These are phyloP conservation scores for Diaporthe sp. DNA, from an alignment of 2,329 filamentous ascomycete species.

Conservation along the genomic window DNA sequence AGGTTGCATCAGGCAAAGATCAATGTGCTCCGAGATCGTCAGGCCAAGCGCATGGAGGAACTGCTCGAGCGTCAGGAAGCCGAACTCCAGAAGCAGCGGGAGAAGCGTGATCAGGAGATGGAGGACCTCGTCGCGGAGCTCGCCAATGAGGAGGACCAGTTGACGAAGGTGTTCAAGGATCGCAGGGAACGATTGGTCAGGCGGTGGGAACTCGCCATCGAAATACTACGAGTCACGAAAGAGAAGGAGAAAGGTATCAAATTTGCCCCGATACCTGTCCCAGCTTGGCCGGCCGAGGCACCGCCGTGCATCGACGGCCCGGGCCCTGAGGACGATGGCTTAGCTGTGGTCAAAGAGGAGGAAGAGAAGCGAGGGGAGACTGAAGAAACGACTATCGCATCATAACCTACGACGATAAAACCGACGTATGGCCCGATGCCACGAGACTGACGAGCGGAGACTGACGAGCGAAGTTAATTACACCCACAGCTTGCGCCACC, in stretches of 20 bases:
- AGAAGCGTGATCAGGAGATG: slow-evolving; percentile 62
- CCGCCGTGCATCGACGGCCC: slow-evolving; percentile 38
- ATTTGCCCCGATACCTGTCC: slow-evolving; percentile 57
- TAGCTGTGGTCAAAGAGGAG: slow-evolving; percentile 36
- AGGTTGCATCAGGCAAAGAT: slow-evolving; percentile 72
- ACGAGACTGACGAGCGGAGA: slow-evolving; percentile 12
- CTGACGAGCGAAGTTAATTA: neutral
- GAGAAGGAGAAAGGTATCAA: slow-evolving; percentile 59
- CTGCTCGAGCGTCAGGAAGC: slow-evolving; percentile 67
- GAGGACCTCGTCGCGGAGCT: slow-evolving; percentile 63
- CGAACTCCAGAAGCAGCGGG: slow-evolving; percentile 63
- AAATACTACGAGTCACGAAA: slow-evolving; percentile 67
- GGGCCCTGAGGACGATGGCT: slow-evolving; percentile 33
- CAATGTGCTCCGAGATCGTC: slow-evolving; percentile 75
- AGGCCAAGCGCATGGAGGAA: slow-evolving; percentile 73
- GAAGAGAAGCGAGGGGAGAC: neutral
- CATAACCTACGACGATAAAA: neutral
- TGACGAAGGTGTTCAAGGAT: slow-evolving; percentile 60
- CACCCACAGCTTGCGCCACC: neutral
- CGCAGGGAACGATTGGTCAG: slow-evolving; percentile 61
- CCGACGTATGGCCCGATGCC: slow-evolving; percentile 2
- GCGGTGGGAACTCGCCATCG: slow-evolving; percentile 67
- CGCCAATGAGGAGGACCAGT: slow-evolving; percentile 63
- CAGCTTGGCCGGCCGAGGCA: slow-evolving; percentile 58
- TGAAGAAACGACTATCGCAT: slow-evolving; percentile 5